Evolutionary conservation across 495 filamentous ascomycete genomes (phyloP).

Genomic region (Xylaria castorea): DNA sequence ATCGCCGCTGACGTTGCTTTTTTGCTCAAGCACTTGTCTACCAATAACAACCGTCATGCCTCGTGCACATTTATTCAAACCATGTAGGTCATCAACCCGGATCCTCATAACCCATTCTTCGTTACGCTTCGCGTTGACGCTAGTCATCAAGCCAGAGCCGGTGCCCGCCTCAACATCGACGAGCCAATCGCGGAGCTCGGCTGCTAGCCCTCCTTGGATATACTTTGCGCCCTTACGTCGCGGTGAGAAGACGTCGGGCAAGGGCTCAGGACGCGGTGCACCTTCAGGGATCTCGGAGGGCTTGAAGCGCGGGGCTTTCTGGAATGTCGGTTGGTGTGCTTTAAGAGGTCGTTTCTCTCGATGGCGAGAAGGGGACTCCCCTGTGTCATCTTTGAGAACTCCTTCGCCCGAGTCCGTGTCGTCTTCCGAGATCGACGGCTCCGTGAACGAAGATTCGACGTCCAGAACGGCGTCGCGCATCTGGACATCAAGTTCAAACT

Average conservation of each 20-base stretch:
- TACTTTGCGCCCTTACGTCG: conserved; percentile 48
- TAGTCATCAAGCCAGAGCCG: conserved; percentile 22
- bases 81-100: conserved; percentile 33
- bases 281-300: conserved; percentile 37
- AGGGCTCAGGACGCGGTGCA: conserved; percentile 25
- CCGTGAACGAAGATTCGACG: conserved; percentile 15
- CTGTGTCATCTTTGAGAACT: not conserved
- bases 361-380: not conserved
- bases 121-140: conserved; percentile 11
- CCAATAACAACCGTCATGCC: conserved; percentile 33
- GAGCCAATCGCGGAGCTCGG: conserved; percentile 54
- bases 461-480: conserved; percentile 22
- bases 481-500: conserved; percentile 16
- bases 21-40: not conserved
- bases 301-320: conserved; percentile 51
- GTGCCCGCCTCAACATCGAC: conserved; percentile 48
- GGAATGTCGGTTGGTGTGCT: conserved; percentile 41
- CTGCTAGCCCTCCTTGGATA: conserved; percentile 50
- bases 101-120: conserved; percentile 36
- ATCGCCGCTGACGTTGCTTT: not conserved
- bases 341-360: conserved; percentile 8
- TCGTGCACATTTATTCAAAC: conserved; percentile 14
- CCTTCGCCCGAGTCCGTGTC: conserved; percentile 13
- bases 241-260: conserved; percentile 52
- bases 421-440: conserved; percentile 19